phyloP scores from a whole-genome alignment of 2,329 filamentous ascomycete genomes.

The Botryotinia calthae region DNA sequence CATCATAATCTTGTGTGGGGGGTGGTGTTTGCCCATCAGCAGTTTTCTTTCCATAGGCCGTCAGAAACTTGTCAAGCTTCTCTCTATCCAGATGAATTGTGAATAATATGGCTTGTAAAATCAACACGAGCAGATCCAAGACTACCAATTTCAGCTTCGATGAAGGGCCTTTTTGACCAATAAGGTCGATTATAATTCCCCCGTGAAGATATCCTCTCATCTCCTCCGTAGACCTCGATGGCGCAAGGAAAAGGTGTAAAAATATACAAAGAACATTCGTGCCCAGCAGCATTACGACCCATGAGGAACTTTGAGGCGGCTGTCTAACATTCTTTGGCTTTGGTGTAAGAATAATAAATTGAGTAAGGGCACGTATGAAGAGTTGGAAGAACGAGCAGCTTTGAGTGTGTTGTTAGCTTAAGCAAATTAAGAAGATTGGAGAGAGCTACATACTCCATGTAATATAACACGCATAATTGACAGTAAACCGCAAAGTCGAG shows the following conservation, averaged over 20 bases:
- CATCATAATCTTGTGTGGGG: conserved; percentile 35
- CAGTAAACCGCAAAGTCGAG: conserved; percentile 63
- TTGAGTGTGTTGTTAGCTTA: conserved; percentile 4
- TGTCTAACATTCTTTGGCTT: conserved; percentile 53
- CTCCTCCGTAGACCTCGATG: conserved; percentile 57
- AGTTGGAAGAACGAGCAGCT: conserved; percentile 66
- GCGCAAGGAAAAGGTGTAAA: conserved; percentile 54
- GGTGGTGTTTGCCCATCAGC: not conserved
- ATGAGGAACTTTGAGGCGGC: conserved; percentile 53
- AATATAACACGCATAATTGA: conserved; percentile 64
- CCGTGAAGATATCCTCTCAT: conserved; percentile 65
- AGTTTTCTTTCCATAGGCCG: conserved; percentile 22
- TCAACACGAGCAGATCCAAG: conserved; percentile 55
- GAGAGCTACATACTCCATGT: conserved; percentile 60
- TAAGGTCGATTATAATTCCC: conserved; percentile 64
- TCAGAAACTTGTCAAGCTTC: conserved; percentile 45
- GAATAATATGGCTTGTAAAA: conserved; percentile 62
- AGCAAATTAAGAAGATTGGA: not conserved
- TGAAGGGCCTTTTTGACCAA: conserved; percentile 62
- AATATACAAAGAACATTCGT: conserved; percentile 61
- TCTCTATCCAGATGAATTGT: conserved; percentile 61
- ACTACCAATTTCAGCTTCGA: conserved; percentile 55
- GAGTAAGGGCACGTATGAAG: conserved; percentile 55
- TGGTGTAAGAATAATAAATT: conserved; percentile 63
- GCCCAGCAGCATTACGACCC: conserved; percentile 56